Conservation (phyloP, 2,329 filamentous ascomycete species). For the Thyridium curvatum region DNA sequence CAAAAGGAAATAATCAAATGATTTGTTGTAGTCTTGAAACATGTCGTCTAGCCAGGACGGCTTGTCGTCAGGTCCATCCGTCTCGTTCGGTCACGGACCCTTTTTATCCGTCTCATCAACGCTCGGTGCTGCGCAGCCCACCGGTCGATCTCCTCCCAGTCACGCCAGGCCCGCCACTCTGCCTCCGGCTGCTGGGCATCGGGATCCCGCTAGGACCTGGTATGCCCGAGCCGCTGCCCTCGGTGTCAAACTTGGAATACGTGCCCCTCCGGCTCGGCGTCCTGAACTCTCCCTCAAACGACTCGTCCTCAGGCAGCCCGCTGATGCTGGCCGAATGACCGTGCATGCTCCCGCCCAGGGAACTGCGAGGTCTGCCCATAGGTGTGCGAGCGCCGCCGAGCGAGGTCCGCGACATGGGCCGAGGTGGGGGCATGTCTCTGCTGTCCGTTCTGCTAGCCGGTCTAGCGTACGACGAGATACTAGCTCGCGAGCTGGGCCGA, state of each 20-base stretch:
- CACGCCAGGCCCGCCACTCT: conserved; percentile 15
- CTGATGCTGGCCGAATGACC: conserved; percentile 53
- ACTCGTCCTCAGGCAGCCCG: conserved; percentile 43
- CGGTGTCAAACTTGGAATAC: conserved; percentile 39
- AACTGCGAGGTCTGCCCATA: conserved; percentile 64
- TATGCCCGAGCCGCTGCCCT: conserved; percentile 25
- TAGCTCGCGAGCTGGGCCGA: conserved; percentile 69
- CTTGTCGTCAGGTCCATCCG: no score
- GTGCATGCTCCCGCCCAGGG: conserved; percentile 58
- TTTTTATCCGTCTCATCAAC: no score
- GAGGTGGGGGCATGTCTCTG: conserved; percentile 41
- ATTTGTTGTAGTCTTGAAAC: no score
- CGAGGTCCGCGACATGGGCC: conserved; percentile 61
- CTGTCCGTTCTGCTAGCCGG: conserved; percentile 46
- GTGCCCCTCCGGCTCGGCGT: conserved; percentile 52
- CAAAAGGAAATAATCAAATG: no score
- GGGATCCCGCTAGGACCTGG: conserved; percentile 40
- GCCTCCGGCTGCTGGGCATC: conserved; percentile 34
- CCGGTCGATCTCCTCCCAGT: not conserved
- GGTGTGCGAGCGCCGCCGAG: conserved; percentile 56
- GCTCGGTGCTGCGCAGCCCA: no score
- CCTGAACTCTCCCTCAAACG: conserved; percentile 32
- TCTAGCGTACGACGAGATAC: conserved; percentile 47
- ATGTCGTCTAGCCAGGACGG: no score
- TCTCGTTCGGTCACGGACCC: no score